Evolutionary conservation across 192 early-diverging fungal species (phyloP).

Genomic region (Coemansia sp.): DNA sequence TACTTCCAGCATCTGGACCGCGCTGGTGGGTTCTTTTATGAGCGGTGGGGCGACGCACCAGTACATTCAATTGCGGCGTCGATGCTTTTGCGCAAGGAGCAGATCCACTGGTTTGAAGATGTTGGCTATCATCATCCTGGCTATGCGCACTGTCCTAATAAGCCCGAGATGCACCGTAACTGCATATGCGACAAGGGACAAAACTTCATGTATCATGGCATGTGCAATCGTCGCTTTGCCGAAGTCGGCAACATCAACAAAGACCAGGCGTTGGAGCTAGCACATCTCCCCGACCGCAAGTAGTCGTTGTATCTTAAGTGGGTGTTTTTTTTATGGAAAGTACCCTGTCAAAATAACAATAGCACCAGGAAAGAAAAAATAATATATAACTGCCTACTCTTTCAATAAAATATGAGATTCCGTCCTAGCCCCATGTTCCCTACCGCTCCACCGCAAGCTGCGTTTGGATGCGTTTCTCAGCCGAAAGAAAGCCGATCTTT

Average conservation of each 20-base stretch:
- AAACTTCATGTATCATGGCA: slow-evolving; percentile 31
- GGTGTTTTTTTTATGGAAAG: too few relatives aligned
- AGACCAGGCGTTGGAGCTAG: slow-evolving; percentile 31
- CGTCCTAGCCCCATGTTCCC: too few relatives aligned
- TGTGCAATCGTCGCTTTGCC: slow-evolving; percentile 34
- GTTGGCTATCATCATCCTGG: slow-evolving; percentile 67
- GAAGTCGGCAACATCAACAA: slow-evolving; percentile 33
- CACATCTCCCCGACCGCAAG: slow-evolving; percentile 27
- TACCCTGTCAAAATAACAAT: too few relatives aligned
- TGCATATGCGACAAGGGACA: slow-evolving; percentile 24
- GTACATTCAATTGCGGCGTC: slow-evolving; percentile 70
- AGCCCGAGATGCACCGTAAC: slow-evolving; percentile 39
- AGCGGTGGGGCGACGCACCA: slow-evolving; percentile 69
- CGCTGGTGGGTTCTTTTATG: slow-evolving; percentile 86
- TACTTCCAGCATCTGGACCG: slow-evolving; percentile 74
- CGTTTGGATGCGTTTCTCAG: too few relatives aligned
- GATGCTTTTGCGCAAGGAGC: slow-evolving; percentile 62
- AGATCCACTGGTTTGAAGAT: slow-evolving; percentile 76
- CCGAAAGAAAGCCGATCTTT: too few relatives aligned
- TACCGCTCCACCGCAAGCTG: too few relatives aligned
- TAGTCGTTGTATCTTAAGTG: neutral
- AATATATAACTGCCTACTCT: too few relatives aligned
- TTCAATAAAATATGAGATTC: too few relatives aligned
- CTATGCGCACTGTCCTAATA: slow-evolving; percentile 68
- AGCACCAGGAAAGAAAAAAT: too few relatives aligned